Evolutionary conservation across 163 green algal species (phyloP), one percentile per base, ranked within the genome.

Genomic region (Chloromonas sp.): DNA sequence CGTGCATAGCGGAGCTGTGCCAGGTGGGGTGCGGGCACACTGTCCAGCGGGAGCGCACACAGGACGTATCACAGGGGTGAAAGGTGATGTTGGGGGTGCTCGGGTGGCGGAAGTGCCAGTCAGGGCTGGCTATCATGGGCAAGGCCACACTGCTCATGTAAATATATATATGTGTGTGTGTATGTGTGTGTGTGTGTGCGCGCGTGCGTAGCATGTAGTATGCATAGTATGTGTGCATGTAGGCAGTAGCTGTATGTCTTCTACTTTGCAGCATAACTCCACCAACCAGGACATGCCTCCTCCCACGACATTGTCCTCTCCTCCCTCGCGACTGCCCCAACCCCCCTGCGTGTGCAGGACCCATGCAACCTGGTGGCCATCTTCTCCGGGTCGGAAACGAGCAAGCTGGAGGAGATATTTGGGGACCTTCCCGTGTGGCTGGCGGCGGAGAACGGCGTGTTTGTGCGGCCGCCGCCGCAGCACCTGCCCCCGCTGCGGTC

Each of bases 381-480:
- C 59, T 96, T 99, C 88, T 95, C 86, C 83, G 96, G 97, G 84
- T 94, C 87, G 58, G 95, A 98, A 79, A 90, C 87, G 61, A 79
- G 85, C 60, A 94, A 93, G 89, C 89, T 98, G 86, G 93, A 95
- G 82, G 94, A 96, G 84, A 89, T 91, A 0, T 98, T 98, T 86
- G 92, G 88, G 1, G 83, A 93, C 60, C 88, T 98, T 81, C 89
- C 93, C 71, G 91, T 99, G 62, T 99, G 97, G 97, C 93, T 99
- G 82, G 96, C 95, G 3, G 97, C 97, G 2, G 97, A 99, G 89
- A 99, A 99, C 87, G 97, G 97, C 3, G 91, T 97, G 11, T 97
- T 97, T 81, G 87, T 93, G 81, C 86, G 87, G 1, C 87, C 88
- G 11, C 86, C 89, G 0, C 78, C 61, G 0, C 58, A 61, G 61